Evolutionary conservation across 2,329 filamentous ascomycete species (phyloP), one percentile per base, ranked within the genome.

Genomic region (Penicillium nordicum): DNA sequence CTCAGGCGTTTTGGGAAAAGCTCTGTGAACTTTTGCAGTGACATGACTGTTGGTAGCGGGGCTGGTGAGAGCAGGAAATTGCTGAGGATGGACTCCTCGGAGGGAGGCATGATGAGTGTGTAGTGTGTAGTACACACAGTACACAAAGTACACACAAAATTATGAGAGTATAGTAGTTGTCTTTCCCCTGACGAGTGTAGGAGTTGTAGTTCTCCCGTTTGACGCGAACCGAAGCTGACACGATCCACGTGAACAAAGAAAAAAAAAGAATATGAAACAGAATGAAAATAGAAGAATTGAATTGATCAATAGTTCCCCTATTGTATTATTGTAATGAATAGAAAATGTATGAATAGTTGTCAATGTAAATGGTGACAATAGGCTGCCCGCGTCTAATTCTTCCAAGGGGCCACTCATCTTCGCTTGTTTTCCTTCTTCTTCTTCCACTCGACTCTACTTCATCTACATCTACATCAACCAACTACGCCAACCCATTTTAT

Each of bases 11-110:
- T 83, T 11, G 91, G 90, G 68, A 96, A 94, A 41, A 93, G 81
- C 29, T 86, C 81, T 42, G 84, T 85, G 78, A 96, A 96, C 62
- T 90, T 84, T 55, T 86, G 80, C 45, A 92, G 81, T 8, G 90
- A 87, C 63, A 92, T 79, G 68, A 92, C 83, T 61, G 87, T 83
- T 41, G 88, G 87, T 37, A 96, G 80, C 29, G 88, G 82, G 8
- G 90, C 87, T 12, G 91, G 89, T 30, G 87, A 81, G 36, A 95
- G 82, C 57, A 96, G 84, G 72, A 93, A 95, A 73, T 88, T 87
- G 67, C 81, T 81, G 50, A 96, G 82, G 62, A 96, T 89, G 29
- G 85, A 82, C 54, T 84, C 79, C 76, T 96, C 92, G 43, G 86
- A 87, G 9, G 88, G 86, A 4, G 89, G 79, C 88, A 92, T 91